A percentile compares a stretch with the other conserved stretches of the same genome.
Evolutionary conservation across 495 filamentous ascomycete genomes (phyloP).

Genomic region (Sabuloglossum arenarium): DNA sequence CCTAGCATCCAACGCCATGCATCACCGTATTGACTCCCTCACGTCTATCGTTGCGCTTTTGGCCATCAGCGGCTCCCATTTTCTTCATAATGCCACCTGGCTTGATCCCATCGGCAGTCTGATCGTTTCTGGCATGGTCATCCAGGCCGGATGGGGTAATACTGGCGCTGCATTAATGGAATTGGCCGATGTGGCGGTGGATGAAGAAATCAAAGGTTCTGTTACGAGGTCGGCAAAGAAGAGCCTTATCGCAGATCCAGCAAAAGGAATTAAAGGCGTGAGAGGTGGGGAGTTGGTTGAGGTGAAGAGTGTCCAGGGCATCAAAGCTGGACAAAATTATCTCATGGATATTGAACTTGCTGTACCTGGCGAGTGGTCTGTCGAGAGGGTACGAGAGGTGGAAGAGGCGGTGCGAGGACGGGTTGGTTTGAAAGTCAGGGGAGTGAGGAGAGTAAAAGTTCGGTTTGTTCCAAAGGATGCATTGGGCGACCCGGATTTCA

Average conservation of each 20-base stretch:
- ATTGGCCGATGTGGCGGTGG: constrained; percentile 72
- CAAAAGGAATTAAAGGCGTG: constrained; percentile 6
- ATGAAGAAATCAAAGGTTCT: constrained; percentile 53
- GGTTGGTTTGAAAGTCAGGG: constrained; percentile 54
- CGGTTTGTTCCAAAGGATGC: constrained; percentile 54
- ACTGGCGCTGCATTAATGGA: constrained; percentile 64
- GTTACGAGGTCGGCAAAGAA: constrained; percentile 42
- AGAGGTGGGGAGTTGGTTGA: constrained; percentile 30
- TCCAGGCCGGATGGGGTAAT: constrained; percentile 76
- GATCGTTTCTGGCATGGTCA: constrained; percentile 77
- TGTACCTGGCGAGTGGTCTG: constrained; percentile 48
- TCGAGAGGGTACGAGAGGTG: constrained; percentile 41
- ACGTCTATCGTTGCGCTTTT: constrained; percentile 81
- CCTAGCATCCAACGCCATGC: constrained; percentile 87
- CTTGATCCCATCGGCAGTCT: constrained; percentile 90
- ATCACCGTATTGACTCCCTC: constrained; percentile 88
- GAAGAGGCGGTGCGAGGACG: constrained; percentile 50
- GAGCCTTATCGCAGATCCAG: constrained; percentile 21
- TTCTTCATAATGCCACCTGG: constrained; percentile 67
- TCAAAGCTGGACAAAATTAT: constrained; percentile 92
- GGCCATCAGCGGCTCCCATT: constrained; percentile 74
- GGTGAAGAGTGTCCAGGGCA: constrained; percentile 53
- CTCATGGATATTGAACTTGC: constrained; percentile 71
- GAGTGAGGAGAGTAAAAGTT: constrained; percentile 59
- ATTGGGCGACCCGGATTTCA: constrained; percentile 25